A percentile compares a stretch with the other conserved stretches of the same genome.
These are phyloP conservation scores for Silene uniflora DNA, from an alignment of 148 eudicot genomes.

Conservation along the genomic window DNA sequence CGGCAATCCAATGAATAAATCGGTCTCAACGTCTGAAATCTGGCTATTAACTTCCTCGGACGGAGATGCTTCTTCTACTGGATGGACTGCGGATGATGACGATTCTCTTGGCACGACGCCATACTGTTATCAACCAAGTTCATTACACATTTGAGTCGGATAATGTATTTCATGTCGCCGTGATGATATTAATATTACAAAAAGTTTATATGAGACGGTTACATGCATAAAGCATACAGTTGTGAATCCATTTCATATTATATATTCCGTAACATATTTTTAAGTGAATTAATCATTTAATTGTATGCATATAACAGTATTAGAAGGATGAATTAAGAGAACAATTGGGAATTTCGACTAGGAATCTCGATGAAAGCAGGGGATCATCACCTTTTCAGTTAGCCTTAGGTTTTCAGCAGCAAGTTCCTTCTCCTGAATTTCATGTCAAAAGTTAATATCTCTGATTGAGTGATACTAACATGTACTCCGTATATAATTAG, in stretches of 20 bases:
- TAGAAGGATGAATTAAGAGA: background rate
- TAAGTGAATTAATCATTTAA: no score
- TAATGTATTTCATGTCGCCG: no score
- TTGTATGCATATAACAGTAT: no score
- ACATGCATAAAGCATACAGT: no score
- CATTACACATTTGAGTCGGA: background rate
- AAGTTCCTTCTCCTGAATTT: constrained; percentile 52
- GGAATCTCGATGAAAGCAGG: background rate
- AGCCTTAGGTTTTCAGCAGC: constrained; percentile 56
- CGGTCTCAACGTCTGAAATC: constrained; percentile 70
- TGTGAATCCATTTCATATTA: no score
- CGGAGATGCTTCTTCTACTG: constrained; percentile 26
- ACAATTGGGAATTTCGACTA: background rate
- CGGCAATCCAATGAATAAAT: constrained; percentile 64
- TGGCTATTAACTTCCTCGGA: constrained; percentile 47
- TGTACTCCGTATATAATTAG: no score
- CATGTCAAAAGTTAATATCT: background rate
- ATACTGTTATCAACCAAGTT: constrained; percentile 12
- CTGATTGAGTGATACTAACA: no score
- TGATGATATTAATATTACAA: no score
- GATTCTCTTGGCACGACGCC: constrained; percentile 21
- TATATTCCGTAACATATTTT: no score
- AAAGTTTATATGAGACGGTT: no score
- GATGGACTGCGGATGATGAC: constrained; percentile 26
- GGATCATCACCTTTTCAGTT: constrained; percentile 40